phyloP scores from a whole-genome alignment of 75 land plant species.

The Isoetes taiwanensis region DNA sequence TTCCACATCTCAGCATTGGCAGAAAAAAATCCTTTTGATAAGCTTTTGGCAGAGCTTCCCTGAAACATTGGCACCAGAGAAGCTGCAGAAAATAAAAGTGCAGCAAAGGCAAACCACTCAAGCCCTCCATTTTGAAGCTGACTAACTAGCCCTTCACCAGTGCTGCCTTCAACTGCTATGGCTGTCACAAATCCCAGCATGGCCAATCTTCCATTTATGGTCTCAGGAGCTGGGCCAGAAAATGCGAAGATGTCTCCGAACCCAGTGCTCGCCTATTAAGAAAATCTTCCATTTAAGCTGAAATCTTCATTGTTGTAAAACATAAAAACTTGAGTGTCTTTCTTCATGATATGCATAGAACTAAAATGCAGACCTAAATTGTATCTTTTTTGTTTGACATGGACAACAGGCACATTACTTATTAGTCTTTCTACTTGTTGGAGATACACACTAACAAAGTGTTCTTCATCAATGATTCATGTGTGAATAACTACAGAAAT shows the following conservation, averaged over 20 bases:
- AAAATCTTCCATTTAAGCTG: too few species aligned
- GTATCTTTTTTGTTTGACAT: too few species aligned
- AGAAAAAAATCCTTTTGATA: slow-evolving; percentile 43
- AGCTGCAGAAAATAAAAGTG: slow-evolving; percentile 37
- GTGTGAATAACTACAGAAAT: too few species aligned
- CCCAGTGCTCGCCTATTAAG: slow-evolving; percentile 47
- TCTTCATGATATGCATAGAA: too few species aligned
- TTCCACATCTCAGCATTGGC: slow-evolving; percentile 71
- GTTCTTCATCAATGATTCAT: too few species aligned
- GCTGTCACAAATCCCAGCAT: slow-evolving; percentile 73
- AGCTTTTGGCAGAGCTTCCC: slow-evolving; percentile 41
- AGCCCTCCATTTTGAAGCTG: slow-evolving; percentile 27
- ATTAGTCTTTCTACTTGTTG: too few species aligned
- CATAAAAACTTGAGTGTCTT: too few species aligned
- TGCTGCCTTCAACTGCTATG: slow-evolving; percentile 42
- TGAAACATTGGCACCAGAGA: slow-evolving; percentile 55
- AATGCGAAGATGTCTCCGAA: slow-evolving; percentile 56
- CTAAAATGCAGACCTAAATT: too few species aligned
- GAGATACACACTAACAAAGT: too few species aligned
- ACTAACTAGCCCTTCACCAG: slow-evolving; percentile 26
- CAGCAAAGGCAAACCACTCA: slow-evolving; percentile 37
- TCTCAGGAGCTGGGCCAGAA: slow-evolving; percentile 73
- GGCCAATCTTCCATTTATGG: slow-evolving; percentile 75
- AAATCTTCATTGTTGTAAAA: too few species aligned
- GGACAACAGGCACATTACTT: too few species aligned